Evolutionary conservation across 768 basidiomycete genomes (phyloP).

Genomic region (Podaxis sp.): DNA sequence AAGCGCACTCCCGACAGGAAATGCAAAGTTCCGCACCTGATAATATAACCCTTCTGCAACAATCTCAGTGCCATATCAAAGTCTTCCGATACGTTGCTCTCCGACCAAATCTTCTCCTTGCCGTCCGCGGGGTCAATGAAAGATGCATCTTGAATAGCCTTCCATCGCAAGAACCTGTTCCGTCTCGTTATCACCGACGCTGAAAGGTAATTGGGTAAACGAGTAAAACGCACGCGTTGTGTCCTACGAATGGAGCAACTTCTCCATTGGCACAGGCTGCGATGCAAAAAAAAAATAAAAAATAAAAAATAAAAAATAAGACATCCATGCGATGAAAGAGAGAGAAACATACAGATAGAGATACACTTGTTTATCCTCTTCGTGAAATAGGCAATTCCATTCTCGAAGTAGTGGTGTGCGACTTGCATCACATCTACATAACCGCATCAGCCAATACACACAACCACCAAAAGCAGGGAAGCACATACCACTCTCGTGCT

Average conservation of each 20-base stretch:
- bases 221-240: constrained; percentile 51
- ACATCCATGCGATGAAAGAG: constrained; percentile 16
- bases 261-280: constrained; percentile 77
- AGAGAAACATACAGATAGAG: constrained; percentile 55
- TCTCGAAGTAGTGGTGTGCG: constrained; percentile 85
- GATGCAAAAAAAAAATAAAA: no score
- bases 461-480: constrained; percentile 21
- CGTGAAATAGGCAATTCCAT: constrained; percentile 83
- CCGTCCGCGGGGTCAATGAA: constrained; percentile 65
- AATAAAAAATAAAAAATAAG: no score
- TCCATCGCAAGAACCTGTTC: constrained; percentile 70
- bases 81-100: constrained; percentile 76
- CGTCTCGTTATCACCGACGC: not conserved
- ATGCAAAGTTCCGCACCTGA: constrained; percentile 36
- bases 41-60: constrained; percentile 58
- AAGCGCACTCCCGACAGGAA: not conserved
- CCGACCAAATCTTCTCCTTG: constrained; percentile 70
- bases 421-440: constrained; percentile 71
- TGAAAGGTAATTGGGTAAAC: not conserved
- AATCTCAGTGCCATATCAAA: constrained; percentile 77
- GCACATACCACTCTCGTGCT: constrained; percentile 65
- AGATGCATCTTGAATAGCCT: constrained; percentile 79
- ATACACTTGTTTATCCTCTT: constrained; percentile 71
- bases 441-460: not conserved
- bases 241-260: constrained; percentile 79